These are phyloP conservation scores for Didymosphaeria variabile DNA, from an alignment of 2,329 filamentous ascomycete species.

Conservation along the genomic window DNA sequence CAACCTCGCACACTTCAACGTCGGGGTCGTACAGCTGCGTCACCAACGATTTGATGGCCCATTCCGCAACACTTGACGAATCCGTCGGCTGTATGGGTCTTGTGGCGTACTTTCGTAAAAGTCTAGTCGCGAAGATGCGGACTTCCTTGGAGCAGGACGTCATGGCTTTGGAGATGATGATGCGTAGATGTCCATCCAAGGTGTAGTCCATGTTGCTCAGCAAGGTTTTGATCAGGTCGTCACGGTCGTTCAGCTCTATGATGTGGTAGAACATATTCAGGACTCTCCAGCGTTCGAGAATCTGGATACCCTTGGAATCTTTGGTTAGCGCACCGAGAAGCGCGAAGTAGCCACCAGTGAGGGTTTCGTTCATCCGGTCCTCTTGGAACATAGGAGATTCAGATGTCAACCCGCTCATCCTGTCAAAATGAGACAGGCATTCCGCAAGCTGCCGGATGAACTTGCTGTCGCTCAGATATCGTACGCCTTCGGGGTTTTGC, in stretches of 20 bases:
- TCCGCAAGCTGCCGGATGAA: conserved; percentile 92
- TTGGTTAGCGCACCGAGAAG: conserved; percentile 88
- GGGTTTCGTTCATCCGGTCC: conserved; percentile 82
- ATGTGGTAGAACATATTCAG: conserved; percentile 99
- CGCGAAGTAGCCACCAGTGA: conserved; percentile 92
- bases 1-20: conserved; percentile 93
- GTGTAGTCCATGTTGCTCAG: conserved; percentile 93
- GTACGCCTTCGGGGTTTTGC: conserved; percentile 83
- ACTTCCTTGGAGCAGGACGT: conserved; percentile 91
- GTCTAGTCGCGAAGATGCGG: conserved; percentile 86
- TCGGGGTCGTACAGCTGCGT: conserved; percentile 98
- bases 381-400: conserved; percentile 88
- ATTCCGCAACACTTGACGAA: conserved; percentile 76
- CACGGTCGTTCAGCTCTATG: conserved; percentile 86
- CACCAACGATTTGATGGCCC: conserved; percentile 97
- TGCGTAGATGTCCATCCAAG: conserved; percentile 82
- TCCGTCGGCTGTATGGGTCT: conserved; percentile 57
- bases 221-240: conserved; percentile 88
- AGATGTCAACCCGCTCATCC: conserved; percentile 77
- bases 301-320: conserved; percentile 81
- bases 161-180: conserved; percentile 91
- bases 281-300: conserved; percentile 96
- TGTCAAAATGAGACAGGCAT: conserved; percentile 93
- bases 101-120: conserved; percentile 85
- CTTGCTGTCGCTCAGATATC: conserved; percentile 90